Evolutionary conservation across 2,329 filamentous ascomycete genomes (phyloP).

Genomic region (Teratosphaeria pseudoeucalypti): DNA sequence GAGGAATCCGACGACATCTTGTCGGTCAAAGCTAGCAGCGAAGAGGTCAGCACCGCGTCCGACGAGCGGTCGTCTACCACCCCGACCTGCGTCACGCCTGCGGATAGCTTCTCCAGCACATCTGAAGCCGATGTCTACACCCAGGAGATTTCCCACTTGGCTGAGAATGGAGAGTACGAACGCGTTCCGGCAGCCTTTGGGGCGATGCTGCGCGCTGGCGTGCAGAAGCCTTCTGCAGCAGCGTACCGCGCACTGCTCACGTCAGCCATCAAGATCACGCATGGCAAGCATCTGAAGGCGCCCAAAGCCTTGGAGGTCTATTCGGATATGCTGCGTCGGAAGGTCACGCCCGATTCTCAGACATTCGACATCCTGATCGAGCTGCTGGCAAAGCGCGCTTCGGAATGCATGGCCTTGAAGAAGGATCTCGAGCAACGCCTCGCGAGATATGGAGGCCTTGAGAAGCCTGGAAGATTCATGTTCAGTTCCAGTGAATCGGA

Average conservation of each 20-base stretch:
- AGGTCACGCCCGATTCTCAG: conserved; percentile 67
- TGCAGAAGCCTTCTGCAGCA: conserved; percentile 65
- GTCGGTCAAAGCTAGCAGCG: conserved; percentile 10
- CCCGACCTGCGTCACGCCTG: conserved; percentile 17
- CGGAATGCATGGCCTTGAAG: conserved; percentile 67
- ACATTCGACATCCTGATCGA: conserved; percentile 85
- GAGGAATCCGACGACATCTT: conserved; percentile 35
- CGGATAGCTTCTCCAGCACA: conserved; percentile 34
- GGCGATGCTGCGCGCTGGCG: conserved; percentile 71
- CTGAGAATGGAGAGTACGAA: conserved; percentile 60
- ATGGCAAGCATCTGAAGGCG: conserved; percentile 70
- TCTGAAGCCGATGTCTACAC: conserved; percentile 60
- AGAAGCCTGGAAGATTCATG: conserved; percentile 76
- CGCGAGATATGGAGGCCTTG: conserved; percentile 74
- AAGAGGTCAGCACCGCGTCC: conserved; percentile 8
- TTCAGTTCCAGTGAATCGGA: conserved; percentile 80
- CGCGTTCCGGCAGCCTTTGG: conserved; percentile 90
- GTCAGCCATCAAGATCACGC: conserved; percentile 73
- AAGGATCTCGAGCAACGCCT: conserved; percentile 68
- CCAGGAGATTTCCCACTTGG: conserved; percentile 66
- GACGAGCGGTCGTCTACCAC: conserved; percentile 15
- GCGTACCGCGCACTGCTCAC: conserved; percentile 89
- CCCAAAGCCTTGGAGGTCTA: conserved; percentile 92
- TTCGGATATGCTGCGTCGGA: conserved; percentile 85
- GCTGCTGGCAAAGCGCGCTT: conserved; percentile 66